A percentile compares a stretch with the other conserved stretches of the same genome.
Conservation (phyloP, 306 rosid species). For the Acmispon strigosus region DNA sequence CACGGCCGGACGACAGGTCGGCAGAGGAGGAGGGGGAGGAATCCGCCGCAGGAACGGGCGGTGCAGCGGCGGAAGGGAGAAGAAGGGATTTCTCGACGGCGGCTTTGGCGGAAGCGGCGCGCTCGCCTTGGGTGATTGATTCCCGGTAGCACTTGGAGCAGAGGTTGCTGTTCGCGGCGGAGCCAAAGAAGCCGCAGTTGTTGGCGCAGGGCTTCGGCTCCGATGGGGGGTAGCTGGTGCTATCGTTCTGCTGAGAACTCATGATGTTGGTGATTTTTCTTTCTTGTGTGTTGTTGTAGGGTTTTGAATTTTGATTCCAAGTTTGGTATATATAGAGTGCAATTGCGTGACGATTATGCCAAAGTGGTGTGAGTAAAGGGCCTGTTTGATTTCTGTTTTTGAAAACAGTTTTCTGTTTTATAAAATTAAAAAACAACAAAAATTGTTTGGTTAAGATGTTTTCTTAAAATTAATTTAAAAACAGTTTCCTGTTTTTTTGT, state of each 20-base stretch:
- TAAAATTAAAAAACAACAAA: too few relatives aligned
- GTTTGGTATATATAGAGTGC: too few relatives aligned
- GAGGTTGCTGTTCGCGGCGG: constrained; percentile 38
- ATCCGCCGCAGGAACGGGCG: neutral
- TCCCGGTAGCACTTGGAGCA: constrained; percentile 59
- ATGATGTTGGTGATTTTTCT: neutral
- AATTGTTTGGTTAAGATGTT: too few relatives aligned
- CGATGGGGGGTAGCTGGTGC: constrained; percentile 37
- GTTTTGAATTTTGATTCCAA: too few relatives aligned
- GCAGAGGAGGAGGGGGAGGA: too few relatives aligned
- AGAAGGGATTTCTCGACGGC: constrained; percentile 35
- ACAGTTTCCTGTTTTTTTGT: too few relatives aligned
- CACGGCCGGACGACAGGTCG: neutral
- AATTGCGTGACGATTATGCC: neutral
- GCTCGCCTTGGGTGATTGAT: constrained; percentile 12
- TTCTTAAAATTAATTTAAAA: too few relatives aligned
- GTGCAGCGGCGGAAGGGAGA: neutral
- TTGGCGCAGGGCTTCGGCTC: constrained; percentile 58
- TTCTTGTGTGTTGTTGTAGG: too few relatives aligned
- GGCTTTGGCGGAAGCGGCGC: constrained; percentile 36
- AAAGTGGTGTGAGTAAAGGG: too few relatives aligned
- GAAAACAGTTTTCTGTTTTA: too few relatives aligned
- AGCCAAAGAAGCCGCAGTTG: constrained; percentile 65
- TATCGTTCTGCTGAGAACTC: constrained; percentile 50
- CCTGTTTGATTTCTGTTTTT: too few relatives aligned